Evolutionary conservation across 148 eudicot species (phyloP), one percentile per base, ranked within the genome.

Genomic region (Diospyros kaki): DNA sequence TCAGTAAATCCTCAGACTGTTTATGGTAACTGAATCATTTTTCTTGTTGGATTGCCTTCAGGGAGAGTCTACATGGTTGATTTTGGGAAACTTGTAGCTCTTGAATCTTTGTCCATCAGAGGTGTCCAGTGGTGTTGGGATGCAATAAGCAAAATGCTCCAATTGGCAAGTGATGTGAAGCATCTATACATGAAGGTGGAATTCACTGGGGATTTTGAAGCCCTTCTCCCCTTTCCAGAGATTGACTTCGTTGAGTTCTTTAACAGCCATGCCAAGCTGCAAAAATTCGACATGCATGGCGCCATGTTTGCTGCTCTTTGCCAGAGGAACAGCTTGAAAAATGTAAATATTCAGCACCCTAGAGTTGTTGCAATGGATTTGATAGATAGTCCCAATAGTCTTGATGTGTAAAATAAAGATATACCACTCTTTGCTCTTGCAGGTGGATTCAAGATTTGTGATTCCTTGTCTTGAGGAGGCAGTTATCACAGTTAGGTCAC

Each of bases 241-340:
- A 76, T 90, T 17, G 94, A 91, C 82, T 83, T 91, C 80, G 96
- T 82, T 15, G 96, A 92, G 53, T 95, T 95, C 87, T 95, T 95
- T 52, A 89, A 91, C 61, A 80, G 83, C 63, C 97, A 95, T 64
- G 91, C 88, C 1, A 95, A 89, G 84, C 91, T 95, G 58, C 83
- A 72, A 72, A 90, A 76, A 53, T 90, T 95, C 40, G 96, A 92
- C 69, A 85, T 95, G 50, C 99, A 93, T 66, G 99, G 98, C 72
- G 97, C 99, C 69, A 92, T 95, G 97, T 92, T 95, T 84, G 99
- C 97, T 79, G 99, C 99, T 66, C 90, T 95, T 52, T 95, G 97
- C 85, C 97, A 90, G 77, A 91, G 83, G 81, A 87, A 90, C 85
- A 92, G 97, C 86, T 84, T 92, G 66, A 90, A 80, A 88, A 87